Base-by-base conservation (phyloP, 768 basidiomycete species). In the Chalciporus pseudorubinellus region DNA sequence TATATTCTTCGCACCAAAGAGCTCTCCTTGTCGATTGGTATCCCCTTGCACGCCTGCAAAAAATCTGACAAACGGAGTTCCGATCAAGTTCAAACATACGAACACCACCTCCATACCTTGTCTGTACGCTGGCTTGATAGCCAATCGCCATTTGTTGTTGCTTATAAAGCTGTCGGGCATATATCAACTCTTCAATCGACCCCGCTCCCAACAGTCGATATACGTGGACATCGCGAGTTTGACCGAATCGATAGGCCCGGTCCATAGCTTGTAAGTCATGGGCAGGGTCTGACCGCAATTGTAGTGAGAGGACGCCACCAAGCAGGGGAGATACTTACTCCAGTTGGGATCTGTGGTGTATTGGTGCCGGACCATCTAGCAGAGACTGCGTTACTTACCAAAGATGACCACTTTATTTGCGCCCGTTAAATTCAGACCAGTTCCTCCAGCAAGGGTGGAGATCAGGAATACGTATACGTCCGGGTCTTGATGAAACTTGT, bases 331-430 rank as follows among this genome's bases (percentile, higher is more conserved):
- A 72, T 83, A 74, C 89, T 66, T 67, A 92, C 92, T 98, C 95
- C 95, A 98, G 57, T 92, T 92, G 4, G 95, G 93, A 71, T 95
- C 92, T 89, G 58, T 41, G 36, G 19, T 39, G 24, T 20, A 18
- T 36, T 21, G 42, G 38, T 44, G 18, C 53, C 52, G 48, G 28
- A 41, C 21, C 16, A 43, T 2, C 1, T 42, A 43, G 24, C 46
- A 38, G 51, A 43, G 12, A 29, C 46, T 56, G 19, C 21, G 33
- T 34, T 43, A 51, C 81, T 59, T 55, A 85, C 87, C 89, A 65
- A 95, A 92, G 38, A 94, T 89, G 22, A 94, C 89, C 19, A 97
- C 95, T 70, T 90, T 94, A 64, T 98, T 98, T 3, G 95, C 94
- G 3, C 87, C 87, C 14, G 91, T 92, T 42, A 97, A 70, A 63